Percentiles rank a stretch among this genome's conserved stretches.
phyloP scores from a whole-genome alignment of 805 yeast genomes.

The Helenozyma baotianmanensis region DNA sequence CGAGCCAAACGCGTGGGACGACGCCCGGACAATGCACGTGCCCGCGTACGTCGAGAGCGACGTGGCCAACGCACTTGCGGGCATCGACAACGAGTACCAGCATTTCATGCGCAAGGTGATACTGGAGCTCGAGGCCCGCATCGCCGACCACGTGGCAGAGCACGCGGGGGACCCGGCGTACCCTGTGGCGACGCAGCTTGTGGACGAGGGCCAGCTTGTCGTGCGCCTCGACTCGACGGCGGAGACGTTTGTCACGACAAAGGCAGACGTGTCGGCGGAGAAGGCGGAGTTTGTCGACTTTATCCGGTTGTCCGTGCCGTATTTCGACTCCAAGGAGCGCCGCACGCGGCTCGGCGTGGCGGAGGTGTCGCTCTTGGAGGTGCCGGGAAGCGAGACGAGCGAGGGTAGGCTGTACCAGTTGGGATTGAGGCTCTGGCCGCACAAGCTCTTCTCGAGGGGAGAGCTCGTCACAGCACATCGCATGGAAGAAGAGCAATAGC shows the following conservation, averaged over 20 bases:
- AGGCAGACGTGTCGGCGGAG: conserved; percentile 13
- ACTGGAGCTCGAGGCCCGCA: conserved; percentile 20
- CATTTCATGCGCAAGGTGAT: conserved; percentile 27
- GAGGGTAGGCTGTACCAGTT: conserved; percentile 3
- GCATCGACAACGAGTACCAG: conserved; percentile 37
- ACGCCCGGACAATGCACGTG: conserved; percentile 15
- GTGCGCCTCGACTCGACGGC: conserved; percentile 16
- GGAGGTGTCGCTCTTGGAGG: conserved; percentile 27
- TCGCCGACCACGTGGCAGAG: conserved; percentile 24
- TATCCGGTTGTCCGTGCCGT: conserved; percentile 33
- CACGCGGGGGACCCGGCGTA: conserved; percentile 5
- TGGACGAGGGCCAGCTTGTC: conserved; percentile 31
- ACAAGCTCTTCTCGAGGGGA: conserved; percentile 4
- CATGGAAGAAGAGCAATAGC: too few species aligned
- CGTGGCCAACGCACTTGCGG: conserved; percentile 25
- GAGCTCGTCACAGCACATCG: too few species aligned
- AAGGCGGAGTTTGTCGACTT: conserved; percentile 14
- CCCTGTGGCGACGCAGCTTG: conserved; percentile 11
- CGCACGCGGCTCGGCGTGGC: conserved; percentile 28
- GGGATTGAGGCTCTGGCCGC: conserved; percentile 13
- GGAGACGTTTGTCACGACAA: conserved; percentile 17
- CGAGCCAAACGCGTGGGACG: conserved; percentile 1
- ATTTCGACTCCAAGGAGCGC: conserved; percentile 20
- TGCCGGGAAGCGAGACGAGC: conserved; percentile 7
- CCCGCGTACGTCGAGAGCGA: conserved; percentile 30